A percentile compares a stretch with the other conserved stretches of the same genome.
These are phyloP conservation scores for Mayamaea pseudoterrestris DNA, from an alignment of 108 stramenopile species.

Conservation along the genomic window DNA sequence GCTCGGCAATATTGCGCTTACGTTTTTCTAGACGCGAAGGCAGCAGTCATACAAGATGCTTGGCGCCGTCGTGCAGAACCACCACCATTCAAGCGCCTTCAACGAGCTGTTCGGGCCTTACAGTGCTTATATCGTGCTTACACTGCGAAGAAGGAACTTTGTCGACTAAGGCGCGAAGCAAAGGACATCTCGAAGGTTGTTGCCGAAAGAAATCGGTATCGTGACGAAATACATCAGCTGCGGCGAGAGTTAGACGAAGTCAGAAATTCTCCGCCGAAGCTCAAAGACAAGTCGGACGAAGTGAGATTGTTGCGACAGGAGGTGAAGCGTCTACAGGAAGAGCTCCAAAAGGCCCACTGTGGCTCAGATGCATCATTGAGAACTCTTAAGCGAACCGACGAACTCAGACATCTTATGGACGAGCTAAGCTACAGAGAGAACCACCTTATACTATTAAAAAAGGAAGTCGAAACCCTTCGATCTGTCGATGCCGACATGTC, in stretches of 20 bases:
- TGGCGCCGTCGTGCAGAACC: conserved; percentile 13
- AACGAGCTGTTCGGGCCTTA: conserved; percentile 15
- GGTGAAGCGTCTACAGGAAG: conserved; percentile 19
- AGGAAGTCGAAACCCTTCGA: not conserved
- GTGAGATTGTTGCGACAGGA: conserved; percentile 20
- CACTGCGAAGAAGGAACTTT: conserved; percentile 14
- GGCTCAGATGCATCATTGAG: not conserved
- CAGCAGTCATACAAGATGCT: conserved; percentile 20
- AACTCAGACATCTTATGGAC: not conserved
- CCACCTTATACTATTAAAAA: not conserved
- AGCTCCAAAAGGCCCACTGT: not conserved
- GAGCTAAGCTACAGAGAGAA: conserved; percentile 1
- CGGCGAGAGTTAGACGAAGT: conserved; percentile 28
- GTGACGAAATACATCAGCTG: conserved; percentile 35
- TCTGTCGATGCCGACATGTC: too few species aligned
- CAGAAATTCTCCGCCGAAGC: not conserved
- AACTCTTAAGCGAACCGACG: too few species aligned
- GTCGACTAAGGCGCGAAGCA: conserved; percentile 33
- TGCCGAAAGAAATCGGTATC: conserved; percentile 40
- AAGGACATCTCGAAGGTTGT: conserved; percentile 30
- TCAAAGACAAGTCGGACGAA: conserved; percentile 10
- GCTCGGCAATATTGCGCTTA: conserved; percentile 21
- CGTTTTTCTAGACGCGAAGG: conserved; percentile 24
- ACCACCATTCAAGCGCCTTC: conserved; percentile 2
- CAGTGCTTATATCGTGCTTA: conserved; percentile 34